Evolutionary conservation across 768 basidiomycete genomes (phyloP).

Genomic region (Naganishia vaughanmartiniae): DNA sequence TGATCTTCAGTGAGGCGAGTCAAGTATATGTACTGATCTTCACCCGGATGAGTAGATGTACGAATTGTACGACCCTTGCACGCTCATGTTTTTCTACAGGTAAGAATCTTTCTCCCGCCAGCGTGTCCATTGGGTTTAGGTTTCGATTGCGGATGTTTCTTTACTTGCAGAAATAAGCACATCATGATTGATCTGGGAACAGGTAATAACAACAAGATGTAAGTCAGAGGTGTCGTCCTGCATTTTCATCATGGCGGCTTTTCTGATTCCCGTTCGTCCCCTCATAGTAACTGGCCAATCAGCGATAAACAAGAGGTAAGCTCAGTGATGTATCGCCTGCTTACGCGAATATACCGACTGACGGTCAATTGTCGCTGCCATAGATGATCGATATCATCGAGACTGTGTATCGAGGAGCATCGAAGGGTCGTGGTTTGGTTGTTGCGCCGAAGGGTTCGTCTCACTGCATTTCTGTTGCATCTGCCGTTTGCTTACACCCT

Average conservation of each 20-base stretch:
- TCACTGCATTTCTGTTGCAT: conserved; percentile 9
- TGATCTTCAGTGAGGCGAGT: not conserved
- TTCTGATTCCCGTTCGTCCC: not conserved
- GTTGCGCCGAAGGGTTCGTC: conserved; percentile 86
- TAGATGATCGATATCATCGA: conserved; percentile 97
- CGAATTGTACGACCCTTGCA: conserved; percentile 94
- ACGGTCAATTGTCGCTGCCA: not conserved
- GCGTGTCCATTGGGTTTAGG: not conserved
- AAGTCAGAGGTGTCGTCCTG: conserved; percentile 47
- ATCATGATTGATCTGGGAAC: conserved; percentile 99
- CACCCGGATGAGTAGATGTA: conserved; percentile 73
- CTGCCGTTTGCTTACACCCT: conserved; percentile 12
- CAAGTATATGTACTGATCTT: not conserved
- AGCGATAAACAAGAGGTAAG: conserved; percentile 94
- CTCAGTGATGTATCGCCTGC: not conserved
- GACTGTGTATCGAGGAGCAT: conserved; percentile 95
- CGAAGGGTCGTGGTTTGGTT: conserved; percentile 95
- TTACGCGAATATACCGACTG: not conserved
- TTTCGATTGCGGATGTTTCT: not conserved
- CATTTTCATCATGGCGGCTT: not conserved
- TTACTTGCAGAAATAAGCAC: conserved; percentile 75
- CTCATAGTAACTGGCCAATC: conserved; percentile 91
- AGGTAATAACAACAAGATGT: conserved; percentile 99
- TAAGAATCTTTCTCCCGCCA: conserved; percentile 52
- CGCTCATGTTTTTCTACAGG: conserved; percentile 98